Percentiles rank a stretch among this genome's conserved stretches.
Evolutionary conservation across 2,329 filamentous ascomycete genomes (phyloP).

Genomic region (Aspergillus tamarii): DNA sequence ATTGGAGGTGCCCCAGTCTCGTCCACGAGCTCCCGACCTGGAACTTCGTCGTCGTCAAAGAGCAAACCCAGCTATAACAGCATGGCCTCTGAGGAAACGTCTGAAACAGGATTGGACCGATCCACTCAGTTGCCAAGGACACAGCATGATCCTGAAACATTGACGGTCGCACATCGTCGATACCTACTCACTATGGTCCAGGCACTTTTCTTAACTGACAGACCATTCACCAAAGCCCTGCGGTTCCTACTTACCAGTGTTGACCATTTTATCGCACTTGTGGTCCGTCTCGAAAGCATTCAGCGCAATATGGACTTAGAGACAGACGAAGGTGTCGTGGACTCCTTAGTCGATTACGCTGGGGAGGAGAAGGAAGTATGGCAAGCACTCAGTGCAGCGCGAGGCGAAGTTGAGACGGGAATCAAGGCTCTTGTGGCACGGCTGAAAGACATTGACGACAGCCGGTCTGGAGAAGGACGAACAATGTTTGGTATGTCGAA

Average conservation of each 20-base stretch:
- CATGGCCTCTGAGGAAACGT: constrained; percentile 11
- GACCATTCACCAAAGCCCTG: constrained; percentile 44
- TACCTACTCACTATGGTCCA: constrained; percentile 70
- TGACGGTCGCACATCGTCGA: constrained; percentile 75
- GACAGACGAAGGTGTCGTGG: constrained; percentile 78
- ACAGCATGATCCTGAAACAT: constrained; percentile 79
- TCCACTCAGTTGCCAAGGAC: constrained; percentile 23
- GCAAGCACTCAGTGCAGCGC: constrained; percentile 65
- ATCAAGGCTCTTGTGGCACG: constrained; percentile 65
- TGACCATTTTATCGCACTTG: constrained; percentile 79
- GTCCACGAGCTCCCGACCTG: constrained; percentile 39
- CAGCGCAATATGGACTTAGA: constrained; percentile 81
- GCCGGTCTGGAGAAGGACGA: constrained; percentile 46
- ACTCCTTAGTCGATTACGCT: constrained; percentile 70
- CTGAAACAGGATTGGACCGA: constrained; percentile 17
- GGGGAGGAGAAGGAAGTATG: constrained; percentile 73
- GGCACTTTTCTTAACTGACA: constrained; percentile 48
- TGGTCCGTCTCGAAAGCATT: constrained; percentile 73
- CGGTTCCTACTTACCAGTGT: constrained; percentile 54
- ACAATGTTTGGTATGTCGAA: constrained; percentile 36
- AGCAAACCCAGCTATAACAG: constrained; percentile 13
- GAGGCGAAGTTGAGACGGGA: constrained; percentile 66
- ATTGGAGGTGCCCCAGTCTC: constrained; percentile 52
- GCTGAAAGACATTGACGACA: constrained; percentile 64
- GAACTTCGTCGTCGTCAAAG: constrained; percentile 39